Conservation (phyloP, 169 alveolate genomes). For the Plasmodium ovale region DNA sequence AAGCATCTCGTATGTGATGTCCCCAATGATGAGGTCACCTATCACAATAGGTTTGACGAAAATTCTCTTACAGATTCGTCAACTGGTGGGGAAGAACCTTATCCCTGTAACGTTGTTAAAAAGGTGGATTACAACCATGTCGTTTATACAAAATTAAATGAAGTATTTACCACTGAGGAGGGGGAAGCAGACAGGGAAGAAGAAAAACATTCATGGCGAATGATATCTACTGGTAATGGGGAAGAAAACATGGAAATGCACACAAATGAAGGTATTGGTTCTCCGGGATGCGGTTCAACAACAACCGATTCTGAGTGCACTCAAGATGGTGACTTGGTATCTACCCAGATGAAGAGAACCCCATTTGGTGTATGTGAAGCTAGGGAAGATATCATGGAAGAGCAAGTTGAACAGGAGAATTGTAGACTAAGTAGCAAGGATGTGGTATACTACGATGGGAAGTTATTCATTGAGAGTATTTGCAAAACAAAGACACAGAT, state of each 20-base stretch:
- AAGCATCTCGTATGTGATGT: neutral
- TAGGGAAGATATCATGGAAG: neutral
- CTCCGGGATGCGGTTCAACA: neutral
- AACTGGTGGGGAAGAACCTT: neutral
- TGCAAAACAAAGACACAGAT: constrained; percentile 23
- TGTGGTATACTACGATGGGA: constrained; percentile 24
- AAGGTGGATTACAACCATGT: no score
- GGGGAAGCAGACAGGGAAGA: no score
- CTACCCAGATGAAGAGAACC: no score
- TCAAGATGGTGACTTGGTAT: neutral
- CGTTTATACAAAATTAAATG: neutral
- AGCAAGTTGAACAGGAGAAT: neutral
- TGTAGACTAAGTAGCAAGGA: constrained; percentile 5
- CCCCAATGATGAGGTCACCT: neutral
- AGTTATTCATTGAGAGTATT: constrained; percentile 35
- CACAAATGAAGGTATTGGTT: neutral
- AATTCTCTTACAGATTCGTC: neutral
- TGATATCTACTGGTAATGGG: no score
- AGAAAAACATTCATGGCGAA: no score
- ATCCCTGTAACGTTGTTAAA: neutral
- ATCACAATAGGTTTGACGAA: neutral
- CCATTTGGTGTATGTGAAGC: no score
- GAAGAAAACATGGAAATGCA: neutral
- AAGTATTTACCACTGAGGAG: no score
- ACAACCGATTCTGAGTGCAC: neutral